Conservation (phyloP, 768 basidiomycete species). For the Suillus subluteus region DNA sequence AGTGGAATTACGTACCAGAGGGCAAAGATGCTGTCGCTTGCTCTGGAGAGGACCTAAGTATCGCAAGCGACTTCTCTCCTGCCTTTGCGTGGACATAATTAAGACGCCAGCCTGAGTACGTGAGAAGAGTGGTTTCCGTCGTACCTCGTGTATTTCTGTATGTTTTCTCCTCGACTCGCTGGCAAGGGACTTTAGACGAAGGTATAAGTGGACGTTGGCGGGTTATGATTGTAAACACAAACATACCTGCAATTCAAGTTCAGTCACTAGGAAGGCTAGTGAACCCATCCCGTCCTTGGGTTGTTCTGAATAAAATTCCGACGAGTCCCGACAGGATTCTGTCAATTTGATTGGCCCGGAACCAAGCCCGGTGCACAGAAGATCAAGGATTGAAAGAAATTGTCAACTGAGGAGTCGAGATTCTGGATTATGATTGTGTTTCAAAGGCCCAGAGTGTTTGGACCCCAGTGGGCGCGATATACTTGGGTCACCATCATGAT, state of each 20-base stretch:
- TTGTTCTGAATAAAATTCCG: not conserved
- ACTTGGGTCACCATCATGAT: no score
- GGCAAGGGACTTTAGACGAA: conserved; percentile 64
- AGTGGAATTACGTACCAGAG: conserved; percentile 54
- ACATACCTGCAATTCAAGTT: conserved; percentile 57
- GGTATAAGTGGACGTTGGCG: conserved; percentile 18
- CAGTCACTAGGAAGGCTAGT: conserved; percentile 71
- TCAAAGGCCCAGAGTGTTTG: no score
- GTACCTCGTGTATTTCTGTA: conserved; percentile 91
- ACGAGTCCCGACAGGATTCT: not conserved
- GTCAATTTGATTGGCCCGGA: not conserved
- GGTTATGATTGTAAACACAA: conserved; percentile 24
- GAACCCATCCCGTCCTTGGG: conserved; percentile 54
- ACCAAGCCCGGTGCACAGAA: not conserved
- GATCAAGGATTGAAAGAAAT: not conserved
- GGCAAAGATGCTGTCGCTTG: conserved; percentile 72
- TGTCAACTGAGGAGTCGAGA: no score
- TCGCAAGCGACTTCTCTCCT: conserved; percentile 83
- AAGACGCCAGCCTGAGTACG: conserved; percentile 36
- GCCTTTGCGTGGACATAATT: conserved; percentile 55
- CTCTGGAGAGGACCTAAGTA: conserved; percentile 79
- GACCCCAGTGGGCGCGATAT: no score
- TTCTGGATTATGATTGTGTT: not conserved
- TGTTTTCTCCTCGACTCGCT: conserved; percentile 88
- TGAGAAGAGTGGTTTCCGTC: not conserved